phyloP scores from a whole-genome alignment of 257 asterid species.

The Dorcoceras hygrometricum region DNA sequence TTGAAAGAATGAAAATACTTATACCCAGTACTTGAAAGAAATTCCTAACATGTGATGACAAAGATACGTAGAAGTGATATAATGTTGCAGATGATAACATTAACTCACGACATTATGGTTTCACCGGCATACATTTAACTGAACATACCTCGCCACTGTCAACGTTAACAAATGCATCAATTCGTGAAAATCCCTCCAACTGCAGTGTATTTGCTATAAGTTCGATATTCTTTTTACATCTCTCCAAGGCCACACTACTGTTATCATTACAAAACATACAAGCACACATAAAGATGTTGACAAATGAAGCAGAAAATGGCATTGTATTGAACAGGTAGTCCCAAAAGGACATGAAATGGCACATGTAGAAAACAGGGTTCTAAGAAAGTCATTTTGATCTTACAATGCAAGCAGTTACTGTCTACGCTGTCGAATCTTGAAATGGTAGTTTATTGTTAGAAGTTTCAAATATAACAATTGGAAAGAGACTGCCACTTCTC shows the following conservation, averaged over 20 bases:
- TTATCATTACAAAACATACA: constrained; percentile 17
- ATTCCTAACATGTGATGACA: neutral
- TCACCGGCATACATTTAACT: neutral
- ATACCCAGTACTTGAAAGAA: too few species aligned
- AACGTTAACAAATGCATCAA: constrained; percentile 81
- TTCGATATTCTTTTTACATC: constrained; percentile 59
- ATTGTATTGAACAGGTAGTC: neutral
- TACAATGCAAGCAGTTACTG: too few species aligned
- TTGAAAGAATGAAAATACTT: too few species aligned
- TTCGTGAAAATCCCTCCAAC: constrained; percentile 84
- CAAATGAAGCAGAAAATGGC: neutral
- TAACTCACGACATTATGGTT: neutral
- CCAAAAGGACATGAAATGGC: neutral
- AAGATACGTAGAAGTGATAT: neutral
- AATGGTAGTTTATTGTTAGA: too few species aligned
- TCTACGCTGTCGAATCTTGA: too few species aligned
- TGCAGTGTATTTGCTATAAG: constrained; percentile 77
- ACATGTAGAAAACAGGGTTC: neutral
- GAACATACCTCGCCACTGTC: constrained; percentile 76
- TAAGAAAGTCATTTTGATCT: too few species aligned
- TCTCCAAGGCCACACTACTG: constrained; percentile 61
- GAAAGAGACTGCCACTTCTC: too few species aligned
- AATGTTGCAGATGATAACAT: neutral
- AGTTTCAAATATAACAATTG: too few species aligned
- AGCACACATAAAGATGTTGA: constrained; percentile 13